Conservation (phyloP, 2,329 filamentous ascomycete species). For the Teratosphaeria gauchensis region DNA sequence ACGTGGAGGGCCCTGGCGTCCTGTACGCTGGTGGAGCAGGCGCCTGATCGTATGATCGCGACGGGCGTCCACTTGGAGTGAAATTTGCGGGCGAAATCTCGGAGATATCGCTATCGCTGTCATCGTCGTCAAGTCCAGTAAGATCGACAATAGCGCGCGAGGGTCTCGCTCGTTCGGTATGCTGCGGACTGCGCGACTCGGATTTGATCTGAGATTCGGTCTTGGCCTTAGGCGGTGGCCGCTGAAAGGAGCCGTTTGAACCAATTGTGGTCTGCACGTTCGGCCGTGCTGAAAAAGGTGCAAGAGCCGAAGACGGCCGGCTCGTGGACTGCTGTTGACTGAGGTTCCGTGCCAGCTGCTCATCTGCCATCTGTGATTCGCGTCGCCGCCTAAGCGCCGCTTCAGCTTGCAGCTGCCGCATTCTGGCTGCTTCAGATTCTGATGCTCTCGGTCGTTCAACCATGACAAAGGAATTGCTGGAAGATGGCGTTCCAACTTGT, state of each 20-base stretch:
- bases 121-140: constrained; percentile 22
- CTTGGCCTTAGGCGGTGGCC: constrained; percentile 11
- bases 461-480: constrained; percentile 14
- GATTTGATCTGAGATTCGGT: constrained; percentile 6
- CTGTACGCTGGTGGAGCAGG: background rate
- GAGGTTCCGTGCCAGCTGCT: constrained; percentile 18
- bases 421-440: background rate
- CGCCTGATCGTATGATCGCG: background rate
- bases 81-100: constrained; percentile 17
- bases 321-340: constrained; percentile 10
- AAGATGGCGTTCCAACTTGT: constrained; percentile 16
- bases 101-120: constrained; percentile 15
- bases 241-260: constrained; percentile 15
- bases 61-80: constrained; percentile 12
- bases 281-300: constrained; percentile 14
- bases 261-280: constrained; percentile 22
- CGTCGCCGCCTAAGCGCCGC: constrained; percentile 4
- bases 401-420: constrained; percentile 8
- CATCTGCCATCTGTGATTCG: constrained; percentile 6
- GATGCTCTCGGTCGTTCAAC: constrained; percentile 6
- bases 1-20: background rate
- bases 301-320: constrained; percentile 5
- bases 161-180: constrained; percentile 8
- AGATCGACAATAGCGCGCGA: constrained; percentile 20
- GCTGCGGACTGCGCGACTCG: constrained; percentile 8